Conservation (phyloP, 1,284 basidiomycete species). For the Vanrija sp. region DNA sequence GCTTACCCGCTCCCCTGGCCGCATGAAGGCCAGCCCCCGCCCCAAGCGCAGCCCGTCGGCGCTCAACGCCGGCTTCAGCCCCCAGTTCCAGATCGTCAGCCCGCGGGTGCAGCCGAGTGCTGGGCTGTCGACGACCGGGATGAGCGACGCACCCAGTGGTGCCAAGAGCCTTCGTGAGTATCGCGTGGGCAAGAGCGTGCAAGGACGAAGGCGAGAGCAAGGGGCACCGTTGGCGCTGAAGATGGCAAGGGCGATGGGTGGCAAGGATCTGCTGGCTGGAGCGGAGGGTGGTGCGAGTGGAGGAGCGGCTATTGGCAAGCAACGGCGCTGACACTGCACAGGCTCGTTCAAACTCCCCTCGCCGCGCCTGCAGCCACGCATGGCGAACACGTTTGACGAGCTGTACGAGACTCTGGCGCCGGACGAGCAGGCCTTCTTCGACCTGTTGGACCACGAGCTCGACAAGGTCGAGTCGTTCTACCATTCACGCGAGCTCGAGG, state of each 20-base stretch:
- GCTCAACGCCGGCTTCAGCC: conserved; percentile 3
- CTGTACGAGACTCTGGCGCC: conserved; percentile 47
- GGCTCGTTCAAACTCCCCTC: conserved; percentile 35
- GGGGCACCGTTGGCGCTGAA: background rate
- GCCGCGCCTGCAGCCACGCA: conserved; percentile 22
- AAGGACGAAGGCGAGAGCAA: too few relatives aligned
- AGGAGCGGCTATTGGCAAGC: background rate
- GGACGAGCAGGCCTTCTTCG: conserved; percentile 67
- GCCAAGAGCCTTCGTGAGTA: conserved; percentile 11
- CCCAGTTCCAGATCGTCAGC: conserved; percentile 4
- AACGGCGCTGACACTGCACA: conserved; percentile 8
- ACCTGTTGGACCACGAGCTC: conserved; percentile 66
- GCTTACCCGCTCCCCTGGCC: too few relatives aligned
- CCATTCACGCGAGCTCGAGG: conserved; percentile 65
- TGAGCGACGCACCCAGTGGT: conserved; percentile 10
- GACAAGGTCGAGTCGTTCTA: conserved; percentile 83
- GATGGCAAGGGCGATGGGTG: background rate
- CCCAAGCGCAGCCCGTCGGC: background rate
- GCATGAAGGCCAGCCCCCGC: too few relatives aligned
- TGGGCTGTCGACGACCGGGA: conserved; percentile 2
- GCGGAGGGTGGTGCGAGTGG: background rate
- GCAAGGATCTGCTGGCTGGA: too few relatives aligned
- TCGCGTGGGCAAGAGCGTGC: background rate
- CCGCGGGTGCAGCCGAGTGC: conserved; percentile 3
- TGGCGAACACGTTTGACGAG: conserved; percentile 32